Evolutionary conservation across 192 early-diverging fungal species (phyloP).

Genomic region (Mortierella claussenii): DNA sequence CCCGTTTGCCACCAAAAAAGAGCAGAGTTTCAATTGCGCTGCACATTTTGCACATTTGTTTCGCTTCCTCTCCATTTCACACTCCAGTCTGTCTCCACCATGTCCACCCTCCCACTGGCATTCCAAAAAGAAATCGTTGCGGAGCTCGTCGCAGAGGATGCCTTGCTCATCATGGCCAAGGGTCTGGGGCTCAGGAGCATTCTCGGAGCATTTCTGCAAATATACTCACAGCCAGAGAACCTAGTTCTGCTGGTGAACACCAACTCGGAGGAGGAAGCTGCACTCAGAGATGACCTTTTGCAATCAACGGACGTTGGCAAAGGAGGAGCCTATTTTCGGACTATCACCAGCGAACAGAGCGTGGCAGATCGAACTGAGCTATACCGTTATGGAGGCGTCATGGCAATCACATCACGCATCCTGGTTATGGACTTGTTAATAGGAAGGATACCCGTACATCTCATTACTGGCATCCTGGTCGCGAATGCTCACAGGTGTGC

Average conservation of each 20-base stretch:
- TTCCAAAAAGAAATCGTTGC: constrained; percentile 77
- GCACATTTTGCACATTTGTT: too few relatives aligned
- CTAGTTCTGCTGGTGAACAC: constrained; percentile 87
- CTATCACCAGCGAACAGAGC: constrained; percentile 44
- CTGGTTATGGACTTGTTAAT: constrained; percentile 92
- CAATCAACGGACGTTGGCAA: constrained; percentile 21
- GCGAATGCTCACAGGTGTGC: constrained; percentile 84
- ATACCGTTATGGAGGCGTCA: constrained; percentile 85
- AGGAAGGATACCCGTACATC: constrained; percentile 74
- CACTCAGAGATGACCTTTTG: constrained; percentile 45
- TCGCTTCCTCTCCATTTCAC: neutral
- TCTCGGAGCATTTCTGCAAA: constrained; percentile 74
- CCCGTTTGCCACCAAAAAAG: constrained; percentile 35
- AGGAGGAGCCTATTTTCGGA: constrained; percentile 27
- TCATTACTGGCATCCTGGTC: constrained; percentile 87
- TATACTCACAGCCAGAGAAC: constrained; percentile 72
- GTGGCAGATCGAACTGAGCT: constrained; percentile 57
- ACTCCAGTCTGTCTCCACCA: neutral
- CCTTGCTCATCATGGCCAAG: constrained; percentile 78
- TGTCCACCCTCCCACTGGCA: constrained; percentile 55
- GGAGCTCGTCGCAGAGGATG: constrained; percentile 79
- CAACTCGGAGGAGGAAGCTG: constrained; percentile 64
- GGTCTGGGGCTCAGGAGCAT: constrained; percentile 83
- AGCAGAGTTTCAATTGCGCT: neutral
- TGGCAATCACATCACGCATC: constrained; percentile 89